Evolutionary conservation across 306 rosid species (phyloP).

Genomic region (Delonix regia): DNA sequence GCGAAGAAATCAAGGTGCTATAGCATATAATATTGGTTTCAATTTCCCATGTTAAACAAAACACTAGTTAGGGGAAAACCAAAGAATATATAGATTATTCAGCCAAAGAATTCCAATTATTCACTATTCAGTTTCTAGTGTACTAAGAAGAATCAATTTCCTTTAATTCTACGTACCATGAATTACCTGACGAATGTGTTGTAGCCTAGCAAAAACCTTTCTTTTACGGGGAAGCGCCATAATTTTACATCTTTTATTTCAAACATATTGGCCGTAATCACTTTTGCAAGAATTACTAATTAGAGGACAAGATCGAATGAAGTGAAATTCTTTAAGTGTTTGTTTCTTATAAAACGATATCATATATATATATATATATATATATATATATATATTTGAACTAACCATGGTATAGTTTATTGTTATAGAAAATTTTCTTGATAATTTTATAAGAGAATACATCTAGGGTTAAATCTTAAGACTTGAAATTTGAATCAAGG

Average conservation of each 20-base stretch:
- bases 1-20: neutral
- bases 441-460: too few relatives aligned
- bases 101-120: neutral
- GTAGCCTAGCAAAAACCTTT: too few relatives aligned
- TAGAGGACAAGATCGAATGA: too few relatives aligned
- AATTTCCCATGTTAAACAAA: neutral
- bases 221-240: neutral
- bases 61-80: neutral
- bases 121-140: neutral
- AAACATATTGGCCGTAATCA: neutral
- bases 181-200: neutral
- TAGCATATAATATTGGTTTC: neutral
- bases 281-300: neutral
- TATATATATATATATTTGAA: too few relatives aligned
- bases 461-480: too few relatives aligned
- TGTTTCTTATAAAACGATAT: too few relatives aligned
- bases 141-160: neutral
- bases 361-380: too few relatives aligned
- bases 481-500: too few relatives aligned
- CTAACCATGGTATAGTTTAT: too few relatives aligned
- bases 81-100: neutral
- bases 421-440: too few relatives aligned
- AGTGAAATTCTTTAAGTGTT: too few relatives aligned
- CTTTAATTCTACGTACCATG: neutral
- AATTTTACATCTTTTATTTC: neutral